Evolutionary conservation across 169 alveolate species (phyloP).

Genomic region (Cryptosporidium ubiquitum): DNA sequence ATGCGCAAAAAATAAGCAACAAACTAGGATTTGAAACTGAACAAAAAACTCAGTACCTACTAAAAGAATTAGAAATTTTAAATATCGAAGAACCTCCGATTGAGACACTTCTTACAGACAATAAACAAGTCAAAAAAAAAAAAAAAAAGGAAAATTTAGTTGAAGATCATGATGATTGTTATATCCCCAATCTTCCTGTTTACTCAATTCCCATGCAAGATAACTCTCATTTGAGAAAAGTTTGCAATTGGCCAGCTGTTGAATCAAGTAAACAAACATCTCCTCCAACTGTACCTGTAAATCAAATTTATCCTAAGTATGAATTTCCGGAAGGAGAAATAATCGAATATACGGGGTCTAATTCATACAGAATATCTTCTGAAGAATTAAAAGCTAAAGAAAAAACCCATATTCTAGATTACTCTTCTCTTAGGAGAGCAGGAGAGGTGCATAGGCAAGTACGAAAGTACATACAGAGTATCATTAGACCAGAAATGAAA

Average conservation of each 20-base stretch:
- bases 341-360: constrained; percentile 88
- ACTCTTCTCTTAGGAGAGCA: constrained; percentile 95
- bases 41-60: neutral
- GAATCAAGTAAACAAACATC: constrained; percentile 80
- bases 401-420: constrained; percentile 85
- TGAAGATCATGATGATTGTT: constrained; percentile 41
- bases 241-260: constrained; percentile 81
- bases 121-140: constrained; percentile 15
- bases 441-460: constrained; percentile 99
- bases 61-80: neutral
- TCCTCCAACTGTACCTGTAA: constrained; percentile 85
- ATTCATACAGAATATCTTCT: constrained; percentile 84
- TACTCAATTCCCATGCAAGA: constrained; percentile 75
- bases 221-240: constrained; percentile 78
- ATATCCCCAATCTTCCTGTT: constrained; percentile 73
- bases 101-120: neutral
- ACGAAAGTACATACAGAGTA: constrained; percentile 95
- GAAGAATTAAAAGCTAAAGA: constrained; percentile 93
- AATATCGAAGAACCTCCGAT: neutral
- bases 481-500: constrained; percentile 93
- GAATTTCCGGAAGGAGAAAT: constrained; percentile 86
- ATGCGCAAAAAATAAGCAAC: neutral
- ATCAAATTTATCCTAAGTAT: constrained; percentile 74
- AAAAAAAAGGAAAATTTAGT: constrained; percentile 36
- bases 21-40: neutral